These are phyloP conservation scores for Candida quercuum DNA, from an alignment of 805 yeast species.

Conservation along the genomic window DNA sequence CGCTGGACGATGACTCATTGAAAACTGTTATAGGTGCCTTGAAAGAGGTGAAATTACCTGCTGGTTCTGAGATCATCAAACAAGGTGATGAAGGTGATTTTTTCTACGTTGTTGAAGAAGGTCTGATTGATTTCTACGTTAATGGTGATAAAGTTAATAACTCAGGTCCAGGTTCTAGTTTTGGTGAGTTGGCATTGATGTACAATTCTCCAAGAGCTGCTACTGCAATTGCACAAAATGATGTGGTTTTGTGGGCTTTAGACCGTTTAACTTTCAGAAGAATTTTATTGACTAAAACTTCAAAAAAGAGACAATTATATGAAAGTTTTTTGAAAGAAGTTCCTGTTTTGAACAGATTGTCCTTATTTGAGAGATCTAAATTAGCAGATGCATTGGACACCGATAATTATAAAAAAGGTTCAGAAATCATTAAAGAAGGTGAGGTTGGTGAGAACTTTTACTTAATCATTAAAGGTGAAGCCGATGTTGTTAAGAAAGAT, in stretches of 20 bases:
- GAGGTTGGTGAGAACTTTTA: constrained; percentile 76
- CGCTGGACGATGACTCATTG: constrained; percentile 72
- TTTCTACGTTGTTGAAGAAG: constrained; percentile 81
- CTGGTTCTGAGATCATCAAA: constrained; percentile 62
- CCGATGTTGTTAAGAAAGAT: constrained; percentile 59
- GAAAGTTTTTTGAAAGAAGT: constrained; percentile 85
- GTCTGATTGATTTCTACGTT: constrained; percentile 76
- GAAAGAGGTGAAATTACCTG: constrained; percentile 57
- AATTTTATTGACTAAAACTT: constrained; percentile 84
- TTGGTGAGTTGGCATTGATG: constrained; percentile 97
- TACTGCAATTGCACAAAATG: constrained; percentile 71
- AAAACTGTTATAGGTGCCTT: constrained; percentile 80
- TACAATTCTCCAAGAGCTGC: constrained; percentile 98
- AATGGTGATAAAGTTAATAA: constrained; percentile 61
- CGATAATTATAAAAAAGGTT: constrained; percentile 63
- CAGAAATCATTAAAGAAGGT: constrained; percentile 77
- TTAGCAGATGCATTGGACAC: constrained; percentile 93
- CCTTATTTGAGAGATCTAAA: constrained; percentile 79
- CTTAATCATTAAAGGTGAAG: constrained; percentile 75
- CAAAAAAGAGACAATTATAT: constrained; percentile 84
- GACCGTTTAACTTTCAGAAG: constrained; percentile 92
- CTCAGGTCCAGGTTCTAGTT: constrained; percentile 82
- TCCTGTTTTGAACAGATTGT: constrained; percentile 68
- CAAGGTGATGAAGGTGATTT: constrained; percentile 96
- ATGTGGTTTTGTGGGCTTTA: constrained; percentile 81